These are phyloP conservation scores for Telopea speciosissima DNA, from an alignment of 177 flowering plant species.

Conservation along the genomic window DNA sequence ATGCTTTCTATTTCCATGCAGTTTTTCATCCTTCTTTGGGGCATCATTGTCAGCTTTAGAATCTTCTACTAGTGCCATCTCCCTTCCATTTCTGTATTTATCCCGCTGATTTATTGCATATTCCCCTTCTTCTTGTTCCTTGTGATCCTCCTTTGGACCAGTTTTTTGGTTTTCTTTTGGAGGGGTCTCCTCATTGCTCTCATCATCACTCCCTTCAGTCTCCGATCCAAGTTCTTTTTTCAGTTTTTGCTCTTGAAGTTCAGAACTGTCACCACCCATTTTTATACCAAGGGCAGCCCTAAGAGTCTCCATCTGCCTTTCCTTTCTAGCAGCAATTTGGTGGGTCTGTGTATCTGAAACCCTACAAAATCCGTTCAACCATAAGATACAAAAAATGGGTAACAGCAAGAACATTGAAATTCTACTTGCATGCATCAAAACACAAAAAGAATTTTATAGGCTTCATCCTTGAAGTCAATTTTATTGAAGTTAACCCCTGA, in stretches of 20 bases:
- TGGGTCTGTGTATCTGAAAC: constrained; percentile 86
- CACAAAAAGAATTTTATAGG: too few species aligned
- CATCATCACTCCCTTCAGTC: constrained; percentile 35
- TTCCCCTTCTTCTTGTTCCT: constrained; percentile 23
- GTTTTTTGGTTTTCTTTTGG: constrained; percentile 14
- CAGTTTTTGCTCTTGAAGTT: constrained; percentile 24
- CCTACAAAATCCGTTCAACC: constrained; percentile 32
- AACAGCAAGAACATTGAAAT: neutral
- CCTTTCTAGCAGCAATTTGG: constrained; percentile 92
- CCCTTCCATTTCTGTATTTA: constrained; percentile 15
- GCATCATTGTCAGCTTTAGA: constrained; percentile 23
- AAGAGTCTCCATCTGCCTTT: constrained; percentile 81
- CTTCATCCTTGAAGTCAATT: neutral
- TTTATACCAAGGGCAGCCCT: constrained; percentile 80
- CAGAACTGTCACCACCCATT: constrained; percentile 22
- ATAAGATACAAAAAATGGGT: constrained; percentile 2
- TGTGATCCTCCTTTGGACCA: constrained; percentile 18
- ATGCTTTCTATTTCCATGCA: constrained; percentile 10
- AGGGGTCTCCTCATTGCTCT: constrained; percentile 30
- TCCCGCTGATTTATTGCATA: constrained; percentile 15
- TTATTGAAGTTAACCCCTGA: neutral
- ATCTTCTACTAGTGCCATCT: constrained; percentile 15
- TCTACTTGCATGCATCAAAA: too few species aligned
- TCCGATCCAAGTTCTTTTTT: constrained; percentile 15
- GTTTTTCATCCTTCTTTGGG: constrained; percentile 19